Percentiles rank a stretch among this genome's conserved stretches.
Conservation (phyloP, 2,329 filamentous ascomycete species). For the Sodiomyces alkalinus region DNA sequence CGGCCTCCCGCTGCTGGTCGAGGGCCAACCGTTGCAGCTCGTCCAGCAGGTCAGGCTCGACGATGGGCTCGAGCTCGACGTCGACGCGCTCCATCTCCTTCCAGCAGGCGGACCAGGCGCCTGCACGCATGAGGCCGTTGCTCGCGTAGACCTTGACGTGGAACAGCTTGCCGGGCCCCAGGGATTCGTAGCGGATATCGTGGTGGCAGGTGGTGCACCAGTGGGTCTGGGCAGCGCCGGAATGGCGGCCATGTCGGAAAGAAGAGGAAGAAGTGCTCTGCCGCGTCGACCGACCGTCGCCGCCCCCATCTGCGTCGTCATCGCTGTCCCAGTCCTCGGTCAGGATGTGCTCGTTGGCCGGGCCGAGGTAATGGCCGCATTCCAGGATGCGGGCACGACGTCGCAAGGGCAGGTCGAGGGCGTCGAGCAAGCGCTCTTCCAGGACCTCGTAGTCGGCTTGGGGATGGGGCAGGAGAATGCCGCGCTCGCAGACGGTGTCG, state of each 20-base stretch:
- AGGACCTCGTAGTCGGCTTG: constrained; percentile 61
- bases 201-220: constrained; percentile 42
- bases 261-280: constrained; percentile 5
- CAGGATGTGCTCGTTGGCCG: constrained; percentile 32
- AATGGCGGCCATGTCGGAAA: constrained; percentile 1
- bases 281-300: constrained; percentile 12
- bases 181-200: constrained; percentile 38
- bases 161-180: constrained; percentile 44
- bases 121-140: constrained; percentile 83
- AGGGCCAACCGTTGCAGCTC: constrained; percentile 42
- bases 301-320: constrained; percentile 22
- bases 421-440: constrained; percentile 33
- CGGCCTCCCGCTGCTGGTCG: constrained; percentile 21
- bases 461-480: constrained; percentile 62
- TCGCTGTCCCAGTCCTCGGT: constrained; percentile 30
- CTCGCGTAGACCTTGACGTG: constrained; percentile 83
- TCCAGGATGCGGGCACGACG: constrained; percentile 54
- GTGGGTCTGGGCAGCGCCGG: constrained; percentile 23
- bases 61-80: constrained; percentile 70
- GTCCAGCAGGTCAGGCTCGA: constrained; percentile 39
- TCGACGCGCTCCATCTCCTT: constrained; percentile 98
- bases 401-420: constrained; percentile 46
- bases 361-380: constrained; percentile 61
- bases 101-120: constrained; percentile 90
- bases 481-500: constrained; percentile 59